phyloP scores from a whole-genome alignment of 257 asterid species.

The Scutellaria barbata region DNA sequence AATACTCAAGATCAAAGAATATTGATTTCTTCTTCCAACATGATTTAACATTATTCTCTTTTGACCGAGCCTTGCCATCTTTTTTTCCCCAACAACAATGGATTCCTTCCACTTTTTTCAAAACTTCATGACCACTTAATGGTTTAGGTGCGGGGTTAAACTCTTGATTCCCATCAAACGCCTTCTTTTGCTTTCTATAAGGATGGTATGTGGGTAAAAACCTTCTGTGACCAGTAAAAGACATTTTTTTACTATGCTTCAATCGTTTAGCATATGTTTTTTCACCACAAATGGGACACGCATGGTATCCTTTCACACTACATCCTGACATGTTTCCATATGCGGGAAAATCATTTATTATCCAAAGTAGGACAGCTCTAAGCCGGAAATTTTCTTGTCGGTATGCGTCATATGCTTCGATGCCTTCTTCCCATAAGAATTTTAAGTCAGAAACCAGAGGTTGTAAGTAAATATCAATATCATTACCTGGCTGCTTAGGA shows the following conservation, averaged over 20 bases:
- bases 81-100: not conserved
- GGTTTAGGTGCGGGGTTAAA: not conserved
- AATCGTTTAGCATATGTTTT: not conserved
- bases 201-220: not conserved
- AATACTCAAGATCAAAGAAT: not conserved
- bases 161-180: not conserved
- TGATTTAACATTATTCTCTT: too few relatives aligned
- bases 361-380: not conserved
- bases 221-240: not conserved
- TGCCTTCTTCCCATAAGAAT: not conserved
- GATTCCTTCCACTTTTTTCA: too few relatives aligned
- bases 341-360: not conserved
- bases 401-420: not conserved
- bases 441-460: not conserved
- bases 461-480: not conserved
- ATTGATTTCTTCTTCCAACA: not conserved
- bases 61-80: not conserved
- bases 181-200: not conserved
- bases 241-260: not conserved
- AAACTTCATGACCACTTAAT: not conserved
- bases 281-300: not conserved
- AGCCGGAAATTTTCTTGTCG: not conserved
- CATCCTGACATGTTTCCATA: not conserved
- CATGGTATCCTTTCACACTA: not conserved
- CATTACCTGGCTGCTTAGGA: not conserved